A percentile compares a stretch with the other conserved stretches of the same genome.
Conservation (phyloP, 495 filamentous ascomycete genomes). For the Neurospora sp. region DNA sequence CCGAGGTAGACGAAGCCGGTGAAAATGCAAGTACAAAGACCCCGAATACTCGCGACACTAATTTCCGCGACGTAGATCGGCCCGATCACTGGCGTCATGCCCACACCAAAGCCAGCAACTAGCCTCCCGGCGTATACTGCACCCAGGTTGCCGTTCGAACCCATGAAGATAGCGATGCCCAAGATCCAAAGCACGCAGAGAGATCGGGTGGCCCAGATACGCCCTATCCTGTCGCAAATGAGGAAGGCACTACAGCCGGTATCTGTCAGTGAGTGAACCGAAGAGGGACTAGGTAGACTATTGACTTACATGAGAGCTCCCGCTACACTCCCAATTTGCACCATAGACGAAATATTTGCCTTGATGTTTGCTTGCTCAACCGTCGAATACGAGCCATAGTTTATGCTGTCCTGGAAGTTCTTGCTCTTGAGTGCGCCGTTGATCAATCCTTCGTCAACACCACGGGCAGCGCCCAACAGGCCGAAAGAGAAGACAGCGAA, state of each 20-base stretch:
- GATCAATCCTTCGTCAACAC: conserved; percentile 68
- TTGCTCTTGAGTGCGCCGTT: conserved; percentile 53
- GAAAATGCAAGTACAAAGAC: conserved; percentile 43
- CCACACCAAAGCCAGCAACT: conserved; percentile 58
- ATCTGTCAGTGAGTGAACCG: not conserved
- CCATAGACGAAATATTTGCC: conserved; percentile 63
- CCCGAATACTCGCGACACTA: too few relatives aligned
- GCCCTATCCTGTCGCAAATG: conserved; percentile 57
- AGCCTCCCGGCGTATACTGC: conserved; percentile 58
- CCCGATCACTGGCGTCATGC: conserved; percentile 56
- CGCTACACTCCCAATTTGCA: conserved; percentile 57
- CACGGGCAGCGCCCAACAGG: conserved; percentile 58
- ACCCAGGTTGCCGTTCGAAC: conserved; percentile 46
- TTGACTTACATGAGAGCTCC: conserved; percentile 51
- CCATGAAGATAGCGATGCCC: conserved; percentile 61
- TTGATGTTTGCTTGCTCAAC: conserved; percentile 51
- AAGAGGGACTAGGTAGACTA: not conserved
- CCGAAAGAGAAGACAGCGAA: conserved; percentile 58
- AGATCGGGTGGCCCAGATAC: conserved; percentile 59
- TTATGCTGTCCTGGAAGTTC: conserved; percentile 51
- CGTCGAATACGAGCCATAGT: conserved; percentile 41
- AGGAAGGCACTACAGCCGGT: conserved; percentile 41
- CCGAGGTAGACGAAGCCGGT: conserved; percentile 53
- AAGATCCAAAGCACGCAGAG: conserved; percentile 57
- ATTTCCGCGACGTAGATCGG: conserved; percentile 51